phyloP scores from a whole-genome alignment of 2,329 filamentous ascomycete genomes.

The Aureobasidium mangrovei region DNA sequence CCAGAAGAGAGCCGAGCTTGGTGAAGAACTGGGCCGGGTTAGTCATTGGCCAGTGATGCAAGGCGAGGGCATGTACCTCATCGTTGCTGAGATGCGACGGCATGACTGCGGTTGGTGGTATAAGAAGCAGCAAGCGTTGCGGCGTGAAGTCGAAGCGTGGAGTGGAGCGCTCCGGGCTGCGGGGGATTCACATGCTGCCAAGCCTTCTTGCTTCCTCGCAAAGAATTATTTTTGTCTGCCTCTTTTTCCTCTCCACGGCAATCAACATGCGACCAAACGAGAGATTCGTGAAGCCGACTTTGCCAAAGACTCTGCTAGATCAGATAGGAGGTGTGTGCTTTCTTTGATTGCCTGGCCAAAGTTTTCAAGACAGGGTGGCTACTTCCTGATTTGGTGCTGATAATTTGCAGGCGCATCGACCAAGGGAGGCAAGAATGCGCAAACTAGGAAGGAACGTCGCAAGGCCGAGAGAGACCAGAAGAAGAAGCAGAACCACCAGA shows the following conservation, averaged over 20 bases:
- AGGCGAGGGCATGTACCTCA: constrained; percentile 39
- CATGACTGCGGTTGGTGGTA: constrained; percentile 37
- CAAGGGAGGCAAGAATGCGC: constrained; percentile 17
- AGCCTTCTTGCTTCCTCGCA: not conserved
- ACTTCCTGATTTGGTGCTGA: not conserved
- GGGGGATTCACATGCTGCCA: constrained; percentile 7
- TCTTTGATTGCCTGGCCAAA: not conserved
- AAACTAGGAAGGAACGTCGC: constrained; percentile 39
- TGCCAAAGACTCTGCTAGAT: constrained; percentile 38
- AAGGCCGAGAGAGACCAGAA: constrained; percentile 57
- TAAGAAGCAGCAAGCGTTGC: constrained; percentile 1
- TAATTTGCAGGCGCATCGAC: constrained; percentile 14
- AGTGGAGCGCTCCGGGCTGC: not conserved
- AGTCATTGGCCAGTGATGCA: not conserved
- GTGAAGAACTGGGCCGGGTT: constrained; percentile 58
- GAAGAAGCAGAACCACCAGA: constrained; percentile 44
- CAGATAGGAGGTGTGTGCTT: constrained; percentile 30
- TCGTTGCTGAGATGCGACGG: constrained; percentile 48
- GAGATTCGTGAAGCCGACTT: constrained; percentile 30
- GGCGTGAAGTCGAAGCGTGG: not conserved
- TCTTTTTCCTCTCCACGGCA: not conserved
- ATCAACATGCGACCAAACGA: constrained; percentile 28
- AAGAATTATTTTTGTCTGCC: not conserved
- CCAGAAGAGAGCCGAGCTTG: constrained; percentile 59
- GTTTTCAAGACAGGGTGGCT: not conserved